Percentiles rank a stretch among this genome's conserved stretches.
Conservation (phyloP, 1,139 yeast species). For the Kodamaea sp. region DNA sequence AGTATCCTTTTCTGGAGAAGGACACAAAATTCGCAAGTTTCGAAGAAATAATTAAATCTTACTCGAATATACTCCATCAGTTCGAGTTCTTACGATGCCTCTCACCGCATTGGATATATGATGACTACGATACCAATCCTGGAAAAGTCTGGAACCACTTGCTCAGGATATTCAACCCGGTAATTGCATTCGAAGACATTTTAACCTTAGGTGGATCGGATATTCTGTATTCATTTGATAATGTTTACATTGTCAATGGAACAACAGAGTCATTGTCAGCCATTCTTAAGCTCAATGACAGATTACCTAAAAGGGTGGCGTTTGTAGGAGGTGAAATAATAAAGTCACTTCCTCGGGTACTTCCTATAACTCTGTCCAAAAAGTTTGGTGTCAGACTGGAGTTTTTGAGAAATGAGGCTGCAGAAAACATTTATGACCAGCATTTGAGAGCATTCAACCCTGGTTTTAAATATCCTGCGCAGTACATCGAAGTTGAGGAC, state of each 20-base stretch:
- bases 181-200: conserved; percentile 15
- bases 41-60: conserved; percentile 9
- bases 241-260: conserved; percentile 13
- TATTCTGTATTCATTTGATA: conserved; percentile 7
- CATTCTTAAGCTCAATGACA: conserved; percentile 4
- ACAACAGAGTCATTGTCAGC: conserved; percentile 5
- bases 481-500: conserved; percentile 36
- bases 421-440: conserved; percentile 1
- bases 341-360: neutral
- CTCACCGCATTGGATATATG: conserved; percentile 10
- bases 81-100: conserved; percentile 8
- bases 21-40: conserved; percentile 3
- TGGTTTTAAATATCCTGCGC: conserved; percentile 40
- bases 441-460: conserved; percentile 27
- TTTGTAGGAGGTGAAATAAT: conserved; percentile 10
- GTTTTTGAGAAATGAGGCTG: conserved; percentile 1
- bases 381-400: conserved; percentile 7
- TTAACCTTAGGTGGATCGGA: conserved; percentile 1
- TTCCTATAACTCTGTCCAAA: neutral
- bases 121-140: conserved; percentile 1
- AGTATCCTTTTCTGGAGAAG: conserved; percentile 10
- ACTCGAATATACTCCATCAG: conserved; percentile 6
- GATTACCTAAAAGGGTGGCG: conserved; percentile 6
- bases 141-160: conserved; percentile 12
- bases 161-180: conserved; percentile 10